Percentiles rank a stretch among this genome's conserved stretches.
Evolutionary conservation across 441 rosid genomes (phyloP).

Genomic region (Euphorbia schlechtendalii): DNA sequence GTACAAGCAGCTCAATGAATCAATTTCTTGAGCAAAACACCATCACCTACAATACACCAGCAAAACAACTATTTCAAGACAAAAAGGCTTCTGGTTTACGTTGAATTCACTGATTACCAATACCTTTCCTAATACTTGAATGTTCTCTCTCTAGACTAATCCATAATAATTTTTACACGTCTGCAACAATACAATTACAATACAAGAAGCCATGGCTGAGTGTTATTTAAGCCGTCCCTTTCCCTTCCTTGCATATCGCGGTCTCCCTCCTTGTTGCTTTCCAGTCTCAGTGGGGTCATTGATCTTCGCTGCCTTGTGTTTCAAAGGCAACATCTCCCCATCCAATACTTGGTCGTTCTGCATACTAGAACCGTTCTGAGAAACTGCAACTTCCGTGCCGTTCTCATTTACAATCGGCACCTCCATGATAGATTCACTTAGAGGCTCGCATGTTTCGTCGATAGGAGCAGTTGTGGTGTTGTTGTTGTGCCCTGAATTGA

Average conservation of each 20-base stretch:
- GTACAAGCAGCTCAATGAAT: conserved; percentile 15
- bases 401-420: conserved; percentile 21
- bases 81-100: neutral
- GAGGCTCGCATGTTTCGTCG: conserved; percentile 25
- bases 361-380: conserved; percentile 49
- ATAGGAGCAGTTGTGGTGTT: conserved; percentile 3
- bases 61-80: no score
- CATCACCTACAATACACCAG: conserved; percentile 16
- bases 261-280: conserved; percentile 38
- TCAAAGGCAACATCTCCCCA: conserved; percentile 27
- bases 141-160: conserved; percentile 18
- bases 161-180: conserved; percentile 24
- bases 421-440: conserved; percentile 39
- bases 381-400: conserved; percentile 26
- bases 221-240: conserved; percentile 41
- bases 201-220: neutral
- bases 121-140: conserved; percentile 10
- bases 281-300: conserved; percentile 25
- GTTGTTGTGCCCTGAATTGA: conserved; percentile 19
- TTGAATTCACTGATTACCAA: conserved; percentile 11
- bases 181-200: conserved; percentile 4
- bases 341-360: conserved; percentile 37
- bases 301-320: conserved; percentile 28
- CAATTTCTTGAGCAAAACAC: conserved; percentile 4
- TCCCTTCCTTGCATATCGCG: conserved; percentile 35